A percentile compares a stretch with the other conserved stretches of the same genome.
Evolutionary conservation across 2,329 filamentous ascomycete species (phyloP).

Genomic region (Xylaria multiplex): DNA sequence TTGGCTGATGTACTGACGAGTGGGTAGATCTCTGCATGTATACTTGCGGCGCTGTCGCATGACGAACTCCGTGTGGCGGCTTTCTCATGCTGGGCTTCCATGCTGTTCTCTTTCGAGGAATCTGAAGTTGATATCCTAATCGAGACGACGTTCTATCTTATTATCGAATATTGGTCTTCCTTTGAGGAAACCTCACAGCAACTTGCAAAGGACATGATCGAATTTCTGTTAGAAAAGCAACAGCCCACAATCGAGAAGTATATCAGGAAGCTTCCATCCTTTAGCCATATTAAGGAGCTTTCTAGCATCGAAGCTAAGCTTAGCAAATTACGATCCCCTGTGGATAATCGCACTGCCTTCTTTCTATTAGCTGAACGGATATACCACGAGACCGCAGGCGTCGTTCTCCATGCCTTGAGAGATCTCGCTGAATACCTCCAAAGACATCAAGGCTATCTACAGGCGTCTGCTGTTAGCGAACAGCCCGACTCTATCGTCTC

Average conservation of each 20-base stretch:
- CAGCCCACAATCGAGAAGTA: conserved; percentile 69
- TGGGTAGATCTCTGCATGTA: conserved; percentile 83
- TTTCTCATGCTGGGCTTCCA: conserved; percentile 84
- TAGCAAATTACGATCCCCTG: conserved; percentile 68
- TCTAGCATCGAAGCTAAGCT: conserved; percentile 74
- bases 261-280: conserved; percentile 80
- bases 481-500: conserved; percentile 81
- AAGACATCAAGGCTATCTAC: conserved; percentile 78
- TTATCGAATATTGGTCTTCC: conserved; percentile 79
- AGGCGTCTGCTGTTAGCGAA: conserved; percentile 82
- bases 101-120: conserved; percentile 78
- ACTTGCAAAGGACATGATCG: conserved; percentile 70
- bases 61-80: conserved; percentile 79
- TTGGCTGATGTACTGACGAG: conserved; percentile 39
- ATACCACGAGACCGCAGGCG: conserved; percentile 83
- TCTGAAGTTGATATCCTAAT: conserved; percentile 83
- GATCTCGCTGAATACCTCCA: conserved; percentile 81
- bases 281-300: conserved; percentile 76
- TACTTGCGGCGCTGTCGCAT: conserved; percentile 83
- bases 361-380: conserved; percentile 78
- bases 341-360: conserved; percentile 74
- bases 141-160: conserved; percentile 89
- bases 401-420: conserved; percentile 81
- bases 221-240: conserved; percentile 72
- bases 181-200: conserved; percentile 71